phyloP scores from a whole-genome alignment of 2,329 filamentous ascomycete species.

The Xylariales sp. region DNA sequence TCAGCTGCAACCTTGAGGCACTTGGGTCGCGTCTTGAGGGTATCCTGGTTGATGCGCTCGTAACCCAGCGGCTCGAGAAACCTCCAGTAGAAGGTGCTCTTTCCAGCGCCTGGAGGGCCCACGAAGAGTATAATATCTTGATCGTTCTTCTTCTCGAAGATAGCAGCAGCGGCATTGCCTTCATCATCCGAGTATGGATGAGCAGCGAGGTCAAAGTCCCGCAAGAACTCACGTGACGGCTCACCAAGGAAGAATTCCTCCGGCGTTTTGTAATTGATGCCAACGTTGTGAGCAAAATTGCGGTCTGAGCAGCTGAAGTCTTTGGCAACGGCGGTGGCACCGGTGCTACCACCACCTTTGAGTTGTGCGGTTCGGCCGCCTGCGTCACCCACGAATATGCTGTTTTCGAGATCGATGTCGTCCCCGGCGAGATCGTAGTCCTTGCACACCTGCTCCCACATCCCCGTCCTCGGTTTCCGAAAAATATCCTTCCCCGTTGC shows the following conservation, averaged over 20 bases:
- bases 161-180: constrained; percentile 19
- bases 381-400: constrained; percentile 89
- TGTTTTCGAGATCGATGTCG: constrained; percentile 64
- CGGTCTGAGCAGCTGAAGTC: constrained; percentile 66
- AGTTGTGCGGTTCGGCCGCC: constrained; percentile 50
- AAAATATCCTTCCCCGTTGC: constrained; percentile 79
- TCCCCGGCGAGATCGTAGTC: constrained; percentile 55
- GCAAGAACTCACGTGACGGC: constrained; percentile 57
- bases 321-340: constrained; percentile 34
- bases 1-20: constrained; percentile 70
- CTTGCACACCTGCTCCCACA: constrained; percentile 67
- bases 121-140: constrained; percentile 80
- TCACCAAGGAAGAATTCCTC: constrained; percentile 86
- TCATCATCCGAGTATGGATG: constrained; percentile 46
- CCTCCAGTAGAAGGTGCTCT: constrained; percentile 85
- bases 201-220: constrained; percentile 66
- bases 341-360: constrained; percentile 38
- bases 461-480: constrained; percentile 81
- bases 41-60: constrained; percentile 85
- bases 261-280: constrained; percentile 76
- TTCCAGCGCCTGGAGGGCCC: constrained; percentile 84
- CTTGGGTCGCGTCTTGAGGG: constrained; percentile 67
- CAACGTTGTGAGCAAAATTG: constrained; percentile 82
- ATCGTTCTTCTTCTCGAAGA: constrained; percentile 58
- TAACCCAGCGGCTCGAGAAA: constrained; percentile 75